Conservation (phyloP, 257 asterid genomes). For the Echites panduratus region DNA sequence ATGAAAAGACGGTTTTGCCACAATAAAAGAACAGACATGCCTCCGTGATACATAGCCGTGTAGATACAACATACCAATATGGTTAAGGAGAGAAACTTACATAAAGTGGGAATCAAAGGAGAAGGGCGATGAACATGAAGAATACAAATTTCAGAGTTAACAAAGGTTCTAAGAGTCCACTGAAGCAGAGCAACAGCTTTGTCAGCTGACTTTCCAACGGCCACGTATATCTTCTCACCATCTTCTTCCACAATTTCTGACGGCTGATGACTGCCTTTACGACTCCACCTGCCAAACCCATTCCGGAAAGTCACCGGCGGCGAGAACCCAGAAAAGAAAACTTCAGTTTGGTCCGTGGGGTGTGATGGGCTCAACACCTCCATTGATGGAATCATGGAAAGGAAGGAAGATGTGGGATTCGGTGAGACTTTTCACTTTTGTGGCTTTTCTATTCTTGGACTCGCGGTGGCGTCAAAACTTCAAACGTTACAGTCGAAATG, state of each 20-base stretch:
- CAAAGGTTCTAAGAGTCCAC: constrained; percentile 52
- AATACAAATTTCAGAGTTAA: constrained; percentile 48
- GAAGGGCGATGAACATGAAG: constrained; percentile 82
- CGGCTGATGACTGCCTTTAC: constrained; percentile 10
- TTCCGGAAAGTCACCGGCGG: constrained; percentile 15
- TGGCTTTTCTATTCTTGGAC: neutral
- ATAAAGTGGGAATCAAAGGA: constrained; percentile 61
- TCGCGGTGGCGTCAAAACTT: neutral
- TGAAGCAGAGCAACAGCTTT: constrained; percentile 53
- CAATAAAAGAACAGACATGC: neutral
- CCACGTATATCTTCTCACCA: constrained; percentile 51
- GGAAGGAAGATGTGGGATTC: neutral
- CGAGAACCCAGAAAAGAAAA: constrained; percentile 20
- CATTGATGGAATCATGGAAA: constrained; percentile 8
- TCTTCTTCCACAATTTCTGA: constrained; percentile 27
- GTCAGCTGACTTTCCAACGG: constrained; percentile 59
- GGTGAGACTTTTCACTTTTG: neutral
- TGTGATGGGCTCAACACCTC: constrained; percentile 30
- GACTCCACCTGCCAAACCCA: constrained; percentile 23
- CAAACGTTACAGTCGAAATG: no score
- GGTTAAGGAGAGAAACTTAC: constrained; percentile 35
- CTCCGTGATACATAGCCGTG: neutral
- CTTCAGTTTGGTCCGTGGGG: constrained; percentile 16
- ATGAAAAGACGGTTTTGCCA: neutral
- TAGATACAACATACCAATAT: neutral